Percentiles rank a stretch among this genome's conserved stretches.
Conservation (phyloP, 192 early-diverging fungal genomes). For the Coemansia sp. region DNA sequence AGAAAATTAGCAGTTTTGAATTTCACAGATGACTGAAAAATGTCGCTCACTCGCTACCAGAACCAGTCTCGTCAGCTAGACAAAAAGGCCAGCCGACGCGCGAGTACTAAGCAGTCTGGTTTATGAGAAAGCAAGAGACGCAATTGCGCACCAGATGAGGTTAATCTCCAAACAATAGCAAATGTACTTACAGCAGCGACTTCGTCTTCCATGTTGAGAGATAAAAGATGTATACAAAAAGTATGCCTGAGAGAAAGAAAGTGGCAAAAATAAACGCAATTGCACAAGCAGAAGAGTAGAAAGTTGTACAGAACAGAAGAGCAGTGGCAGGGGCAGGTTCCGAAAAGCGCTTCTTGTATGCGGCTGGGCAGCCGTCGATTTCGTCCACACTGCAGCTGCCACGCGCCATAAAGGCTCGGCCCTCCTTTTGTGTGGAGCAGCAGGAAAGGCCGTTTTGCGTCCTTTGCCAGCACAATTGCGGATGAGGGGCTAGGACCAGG, state of each 20-base stretch:
- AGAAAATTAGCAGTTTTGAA: conserved; percentile 20
- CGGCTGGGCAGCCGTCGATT: background rate
- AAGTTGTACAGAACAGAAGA: conserved; percentile 9
- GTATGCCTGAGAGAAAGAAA: conserved; percentile 11
- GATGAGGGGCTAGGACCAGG: background rate
- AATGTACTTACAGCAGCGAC: conserved; percentile 73
- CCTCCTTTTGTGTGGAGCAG: conserved; percentile 9
- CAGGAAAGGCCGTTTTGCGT: conserved; percentile 12
- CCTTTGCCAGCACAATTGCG: background rate
- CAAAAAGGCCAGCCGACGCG: background rate
- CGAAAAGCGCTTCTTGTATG: conserved; percentile 16
- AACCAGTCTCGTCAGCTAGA: background rate
- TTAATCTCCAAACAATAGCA: background rate
- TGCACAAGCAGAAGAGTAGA: conserved; percentile 18
- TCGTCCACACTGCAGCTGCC: conserved; percentile 24
- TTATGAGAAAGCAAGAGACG: background rate
- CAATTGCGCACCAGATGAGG: conserved; percentile 14
- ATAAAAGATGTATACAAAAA: conserved; percentile 25
- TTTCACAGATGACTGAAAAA: conserved; percentile 11
- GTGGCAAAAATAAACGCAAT: conserved; percentile 15
- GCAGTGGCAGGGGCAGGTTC: conserved; percentile 5
- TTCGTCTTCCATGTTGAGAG: conserved; percentile 73
- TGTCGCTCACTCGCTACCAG: background rate
- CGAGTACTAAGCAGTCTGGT: background rate
- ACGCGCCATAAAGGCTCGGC: conserved; percentile 14